phyloP scores from a whole-genome alignment of 129 eudicot genomes.

The Chrysanthemum seticuspe region DNA sequence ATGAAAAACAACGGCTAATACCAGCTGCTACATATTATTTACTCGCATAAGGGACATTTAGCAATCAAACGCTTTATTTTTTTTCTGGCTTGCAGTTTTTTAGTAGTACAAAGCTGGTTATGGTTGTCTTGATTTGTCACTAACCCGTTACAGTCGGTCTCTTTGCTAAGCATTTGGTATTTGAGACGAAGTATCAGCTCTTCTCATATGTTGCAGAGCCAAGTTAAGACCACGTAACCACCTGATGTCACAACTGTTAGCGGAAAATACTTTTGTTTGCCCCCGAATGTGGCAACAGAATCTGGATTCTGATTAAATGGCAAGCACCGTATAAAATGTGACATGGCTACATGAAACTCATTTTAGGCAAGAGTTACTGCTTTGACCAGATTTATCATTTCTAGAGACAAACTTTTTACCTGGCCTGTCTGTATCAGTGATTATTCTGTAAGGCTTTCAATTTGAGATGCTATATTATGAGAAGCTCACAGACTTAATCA shows the following conservation, averaged over 20 bases:
- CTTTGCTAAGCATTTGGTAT: conserved; percentile 50
- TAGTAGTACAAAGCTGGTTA: too few relatives aligned
- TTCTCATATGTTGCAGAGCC: conserved; percentile 79
- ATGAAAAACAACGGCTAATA: too few relatives aligned
- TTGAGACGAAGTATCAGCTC: conserved; percentile 22
- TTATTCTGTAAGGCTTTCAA: too few relatives aligned
- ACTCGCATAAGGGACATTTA: too few relatives aligned
- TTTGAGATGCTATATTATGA: too few relatives aligned
- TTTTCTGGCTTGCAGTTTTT: too few relatives aligned
- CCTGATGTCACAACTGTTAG: conserved; percentile 69
- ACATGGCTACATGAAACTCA: conserved; percentile 84
- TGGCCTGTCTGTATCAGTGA: too few relatives aligned
- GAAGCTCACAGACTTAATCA: too few relatives aligned
- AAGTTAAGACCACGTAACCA: conserved; percentile 54
- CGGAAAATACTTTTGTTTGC: conserved; percentile 87
- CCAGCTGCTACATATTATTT: too few relatives aligned
- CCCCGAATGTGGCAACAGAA: conserved; percentile 91
- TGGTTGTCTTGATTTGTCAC: too few relatives aligned
- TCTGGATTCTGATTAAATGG: conserved; percentile 84
- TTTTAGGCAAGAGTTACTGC: conserved; percentile 55
- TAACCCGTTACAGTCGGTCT: conserved; percentile 17
- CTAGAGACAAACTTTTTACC: too few relatives aligned
- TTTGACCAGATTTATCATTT: conserved; percentile 56
- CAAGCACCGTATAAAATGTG: conserved; percentile 62
- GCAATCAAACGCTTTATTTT: too few relatives aligned